A percentile compares a stretch with the other conserved stretches of the same genome.
Conservation (phyloP, 177 flowering plant species). For the Tripterygium wilfordii region DNA sequence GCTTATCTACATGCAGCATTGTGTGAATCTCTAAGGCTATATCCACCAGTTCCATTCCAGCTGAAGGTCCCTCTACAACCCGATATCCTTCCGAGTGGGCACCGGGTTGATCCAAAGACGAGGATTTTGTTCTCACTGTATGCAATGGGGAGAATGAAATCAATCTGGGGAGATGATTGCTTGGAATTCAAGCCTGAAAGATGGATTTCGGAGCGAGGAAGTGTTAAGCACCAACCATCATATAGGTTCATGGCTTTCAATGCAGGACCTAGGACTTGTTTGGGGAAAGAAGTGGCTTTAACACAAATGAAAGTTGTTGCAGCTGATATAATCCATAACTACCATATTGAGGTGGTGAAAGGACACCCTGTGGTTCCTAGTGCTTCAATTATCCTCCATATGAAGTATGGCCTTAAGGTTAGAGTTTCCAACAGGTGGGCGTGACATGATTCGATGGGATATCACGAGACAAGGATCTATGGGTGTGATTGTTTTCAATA, state of each 20-base stretch:
- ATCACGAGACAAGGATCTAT: no score
- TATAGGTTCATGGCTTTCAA: conserved; percentile 22
- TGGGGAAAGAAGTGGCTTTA: conserved; percentile 21
- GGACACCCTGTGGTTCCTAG: conserved; percentile 13
- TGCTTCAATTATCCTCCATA: conserved; percentile 13
- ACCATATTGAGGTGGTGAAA: conserved; percentile 12
- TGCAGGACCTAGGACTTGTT: no score
- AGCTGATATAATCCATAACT: conserved; percentile 10
- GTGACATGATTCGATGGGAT: no score
- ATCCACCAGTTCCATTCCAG: conserved; percentile 25
- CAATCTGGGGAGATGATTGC: conserved; percentile 40
- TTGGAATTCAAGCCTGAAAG: conserved; percentile 43
- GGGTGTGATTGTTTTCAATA: no score
- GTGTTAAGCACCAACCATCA: conserved; percentile 8
- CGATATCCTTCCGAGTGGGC: conserved; percentile 32
- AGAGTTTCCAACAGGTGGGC: conserved; percentile 25
- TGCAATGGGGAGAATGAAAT: conserved; percentile 29
- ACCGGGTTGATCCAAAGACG: conserved; percentile 5
- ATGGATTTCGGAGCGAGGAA: conserved; percentile 28
- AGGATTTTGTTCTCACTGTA: conserved; percentile 13
- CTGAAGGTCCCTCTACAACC: conserved; percentile 15
- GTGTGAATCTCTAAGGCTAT: no score
- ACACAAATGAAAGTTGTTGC: conserved; percentile 20
- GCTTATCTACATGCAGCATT: conserved; percentile 33
- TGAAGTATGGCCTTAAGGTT: conserved; percentile 29